phyloP scores from a whole-genome alignment of 225 moss, liverwort and hornwort species.

The Ulota crispa region DNA sequence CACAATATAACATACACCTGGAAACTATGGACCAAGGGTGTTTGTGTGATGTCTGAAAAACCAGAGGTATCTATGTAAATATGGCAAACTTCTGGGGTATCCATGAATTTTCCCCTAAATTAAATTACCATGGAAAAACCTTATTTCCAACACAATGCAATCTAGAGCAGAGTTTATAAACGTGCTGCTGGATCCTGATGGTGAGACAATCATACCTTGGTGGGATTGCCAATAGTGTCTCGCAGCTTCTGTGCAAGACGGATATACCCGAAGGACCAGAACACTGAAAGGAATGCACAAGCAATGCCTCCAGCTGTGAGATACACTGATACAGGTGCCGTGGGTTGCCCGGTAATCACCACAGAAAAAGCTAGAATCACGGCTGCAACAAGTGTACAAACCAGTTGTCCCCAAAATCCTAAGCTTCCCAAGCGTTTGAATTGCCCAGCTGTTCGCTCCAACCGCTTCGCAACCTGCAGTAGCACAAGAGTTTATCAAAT shows the following conservation, averaged over 20 bases:
- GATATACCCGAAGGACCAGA: slow-evolving; percentile 97
- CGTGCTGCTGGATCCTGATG: background rate
- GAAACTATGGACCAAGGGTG: no score
- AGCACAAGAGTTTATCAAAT: background rate
- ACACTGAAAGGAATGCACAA: slow-evolving; percentile 81
- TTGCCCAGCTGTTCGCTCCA: slow-evolving; percentile 93
- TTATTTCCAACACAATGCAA: background rate
- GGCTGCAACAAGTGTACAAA: slow-evolving; percentile 84
- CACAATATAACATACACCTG: no score
- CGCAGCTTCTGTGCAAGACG: slow-evolving; percentile 81
- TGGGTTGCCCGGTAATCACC: slow-evolving; percentile 77
- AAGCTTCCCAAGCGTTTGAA: slow-evolving; percentile 87
- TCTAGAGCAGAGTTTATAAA: slow-evolving; percentile 17
- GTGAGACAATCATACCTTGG: slow-evolving; percentile 53
- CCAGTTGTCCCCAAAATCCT: slow-evolving; percentile 94
- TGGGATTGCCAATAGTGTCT: slow-evolving; percentile 73
- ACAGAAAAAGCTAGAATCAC: slow-evolving; percentile 90
- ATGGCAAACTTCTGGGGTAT: no score
- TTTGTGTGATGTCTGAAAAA: no score
- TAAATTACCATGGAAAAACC: no score
- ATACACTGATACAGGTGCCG: slow-evolving; percentile 75
- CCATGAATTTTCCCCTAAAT: no score
- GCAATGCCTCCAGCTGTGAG: slow-evolving; percentile 89
- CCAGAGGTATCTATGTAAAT: no score
- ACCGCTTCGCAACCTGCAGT: slow-evolving; percentile 88